These are phyloP conservation scores for Zasmidium cellare DNA, from an alignment of 2,329 filamentous ascomycete genomes.

Conservation along the genomic window DNA sequence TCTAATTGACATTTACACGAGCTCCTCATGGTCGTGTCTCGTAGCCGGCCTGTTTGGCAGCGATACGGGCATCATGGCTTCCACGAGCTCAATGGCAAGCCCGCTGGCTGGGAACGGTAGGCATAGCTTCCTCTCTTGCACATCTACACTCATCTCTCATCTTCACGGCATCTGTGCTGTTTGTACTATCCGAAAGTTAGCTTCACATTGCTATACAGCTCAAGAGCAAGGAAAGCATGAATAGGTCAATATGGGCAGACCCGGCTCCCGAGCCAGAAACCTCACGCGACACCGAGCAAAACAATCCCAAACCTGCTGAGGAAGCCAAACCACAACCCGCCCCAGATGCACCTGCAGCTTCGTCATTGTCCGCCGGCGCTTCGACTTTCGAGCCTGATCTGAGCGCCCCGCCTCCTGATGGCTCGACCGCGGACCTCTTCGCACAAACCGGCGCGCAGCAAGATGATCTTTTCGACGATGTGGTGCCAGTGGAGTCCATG, in stretches of 20 bases:
- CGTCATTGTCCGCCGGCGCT: constrained; percentile 11
- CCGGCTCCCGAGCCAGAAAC: constrained; percentile 5
- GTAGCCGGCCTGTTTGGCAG: not conserved
- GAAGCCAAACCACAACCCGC: not conserved
- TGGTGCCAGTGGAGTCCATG: constrained; percentile 43
- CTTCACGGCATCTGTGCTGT: not conserved
- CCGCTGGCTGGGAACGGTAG: not conserved
- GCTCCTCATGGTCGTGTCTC: not conserved
- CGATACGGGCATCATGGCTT: not conserved
- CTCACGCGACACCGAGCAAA: not conserved
- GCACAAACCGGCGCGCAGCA: constrained; percentile 36
- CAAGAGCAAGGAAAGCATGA: constrained; percentile 10
- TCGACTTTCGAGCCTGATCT: constrained; percentile 12
- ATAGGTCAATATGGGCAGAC: constrained; percentile 22
- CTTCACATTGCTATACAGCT: not conserved
- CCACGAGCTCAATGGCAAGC: not conserved
- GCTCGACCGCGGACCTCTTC: constrained; percentile 31
- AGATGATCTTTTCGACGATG: constrained; percentile 36
- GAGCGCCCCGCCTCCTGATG: constrained; percentile 19
- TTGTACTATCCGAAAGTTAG: too few relatives aligned
- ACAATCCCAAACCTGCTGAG: not conserved
- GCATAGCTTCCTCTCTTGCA: not conserved
- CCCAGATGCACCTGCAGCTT: not conserved
- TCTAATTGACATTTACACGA: not conserved
- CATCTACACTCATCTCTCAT: not conserved